Evolutionary conservation across 1,284 basidiomycete species (phyloP), one percentile per base, ranked within the genome.

Genomic region (Cerioporus squamosus): DNA sequence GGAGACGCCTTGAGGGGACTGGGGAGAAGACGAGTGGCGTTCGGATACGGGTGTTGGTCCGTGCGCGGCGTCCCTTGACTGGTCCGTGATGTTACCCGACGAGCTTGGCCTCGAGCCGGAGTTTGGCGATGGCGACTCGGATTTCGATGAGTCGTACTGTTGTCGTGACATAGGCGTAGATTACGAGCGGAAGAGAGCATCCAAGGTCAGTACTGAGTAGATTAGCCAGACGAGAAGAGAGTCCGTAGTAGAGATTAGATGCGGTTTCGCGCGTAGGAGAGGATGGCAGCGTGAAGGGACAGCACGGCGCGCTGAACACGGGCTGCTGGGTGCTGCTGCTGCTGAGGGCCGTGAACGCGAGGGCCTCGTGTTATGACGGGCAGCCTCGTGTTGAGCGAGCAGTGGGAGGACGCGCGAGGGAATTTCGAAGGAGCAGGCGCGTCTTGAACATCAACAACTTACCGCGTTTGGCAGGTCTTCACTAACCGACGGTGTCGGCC

Each of bases 81-180:
- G 62, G 51, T 62, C 65, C 43, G 65, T 66, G 49, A 65, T 65
- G 51, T 62, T 62, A 58, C 57, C 59, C 44, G 64, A 61, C 45
- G 68, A 68, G 59, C 64, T 68, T 20, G 62, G 65, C 50, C 64
- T 68, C 55, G 68, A 67, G 26, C 68, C 65, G 36, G 68, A 67
- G 60, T 68, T 67, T 63, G 69, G 70, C 43, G 68, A 68, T 14
- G 66, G 67, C 18, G 67, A 66, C 51, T 64, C 65, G 17, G 69
- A 63, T 43, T 60, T 61, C 57, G 66, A 56, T 47, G 64, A 65
- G 51, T 68, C 67, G 68, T 70, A 63, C 70, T 69, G 65, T 59
- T 68, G 68, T 68, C 68, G 71, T 72, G 71, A 72, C 72, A 74
- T 74, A 51, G 56, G 64, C 70, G 68, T 71, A 31, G 64, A 68